Conservation (phyloP, 257 asterid species). For the Misopates orontium region DNA sequence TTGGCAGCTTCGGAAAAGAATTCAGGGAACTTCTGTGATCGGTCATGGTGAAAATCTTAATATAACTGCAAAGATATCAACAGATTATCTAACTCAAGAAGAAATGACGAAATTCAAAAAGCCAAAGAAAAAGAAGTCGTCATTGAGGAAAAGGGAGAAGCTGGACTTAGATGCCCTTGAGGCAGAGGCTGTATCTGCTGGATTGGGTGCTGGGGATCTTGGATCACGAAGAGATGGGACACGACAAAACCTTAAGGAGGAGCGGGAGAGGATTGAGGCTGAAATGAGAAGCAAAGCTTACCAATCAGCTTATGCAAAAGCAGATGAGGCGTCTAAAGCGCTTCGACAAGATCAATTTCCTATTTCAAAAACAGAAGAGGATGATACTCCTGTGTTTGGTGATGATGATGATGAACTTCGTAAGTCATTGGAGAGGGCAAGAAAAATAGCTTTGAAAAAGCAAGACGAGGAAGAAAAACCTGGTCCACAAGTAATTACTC, state of each 20-base stretch:
- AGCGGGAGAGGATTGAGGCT: slow-evolving; percentile 73
- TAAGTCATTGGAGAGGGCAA: slow-evolving; percentile 83
- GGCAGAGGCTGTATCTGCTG: slow-evolving; percentile 90
- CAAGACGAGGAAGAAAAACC: slow-evolving; percentile 56
- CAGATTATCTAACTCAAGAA: slow-evolving; percentile 87
- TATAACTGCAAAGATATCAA: slow-evolving; percentile 50
- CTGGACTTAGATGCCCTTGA: slow-evolving; percentile 81
- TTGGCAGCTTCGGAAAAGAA: slow-evolving; percentile 82
- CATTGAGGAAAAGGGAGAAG: slow-evolving; percentile 89
- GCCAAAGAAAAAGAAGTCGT: slow-evolving; percentile 95
- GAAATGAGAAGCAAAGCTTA: slow-evolving; percentile 77
- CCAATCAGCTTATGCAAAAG: slow-evolving; percentile 76
- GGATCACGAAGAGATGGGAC: slow-evolving; percentile 77
- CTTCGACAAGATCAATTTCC: slow-evolving; percentile 56
- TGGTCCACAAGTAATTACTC: slow-evolving; percentile 48
- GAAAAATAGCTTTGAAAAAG: slow-evolving; percentile 73
- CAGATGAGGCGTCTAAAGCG: slow-evolving; percentile 90
- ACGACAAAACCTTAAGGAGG: slow-evolving; percentile 71
- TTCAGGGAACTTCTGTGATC: slow-evolving; percentile 66
- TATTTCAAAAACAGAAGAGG: slow-evolving; percentile 50
- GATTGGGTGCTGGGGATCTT: slow-evolving; percentile 85
- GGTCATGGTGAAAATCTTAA: slow-evolving; percentile 58
- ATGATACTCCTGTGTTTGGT: slow-evolving; percentile 58
- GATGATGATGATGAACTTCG: slow-evolving; percentile 94
- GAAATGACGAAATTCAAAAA: slow-evolving; percentile 85